Conservation (phyloP, 495 filamentous ascomycete genomes). For the Symbiotaphrina buchneri region DNA sequence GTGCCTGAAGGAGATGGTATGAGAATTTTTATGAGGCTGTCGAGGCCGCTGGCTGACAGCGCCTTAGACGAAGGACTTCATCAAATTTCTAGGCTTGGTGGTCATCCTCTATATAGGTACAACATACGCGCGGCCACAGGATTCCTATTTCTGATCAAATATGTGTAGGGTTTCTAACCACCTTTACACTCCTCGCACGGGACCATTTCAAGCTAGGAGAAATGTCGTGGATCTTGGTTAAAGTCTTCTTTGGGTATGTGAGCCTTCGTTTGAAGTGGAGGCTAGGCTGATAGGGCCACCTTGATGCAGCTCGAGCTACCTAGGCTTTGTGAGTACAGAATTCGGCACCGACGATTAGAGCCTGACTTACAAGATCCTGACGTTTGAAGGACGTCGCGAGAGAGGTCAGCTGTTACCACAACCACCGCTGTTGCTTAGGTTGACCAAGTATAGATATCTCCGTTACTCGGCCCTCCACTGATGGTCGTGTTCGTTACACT, state of each 20-base stretch:
- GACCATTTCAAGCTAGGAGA: slow-evolving; percentile 46
- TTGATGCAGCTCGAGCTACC: slow-evolving; percentile 33
- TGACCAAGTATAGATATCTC: slow-evolving; percentile 26
- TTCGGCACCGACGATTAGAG: slow-evolving; percentile 8
- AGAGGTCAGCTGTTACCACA: no score
- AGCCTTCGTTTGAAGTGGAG: slow-evolving; percentile 4
- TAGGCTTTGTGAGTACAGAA: slow-evolving; percentile 49
- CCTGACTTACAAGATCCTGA: slow-evolving; percentile 25
- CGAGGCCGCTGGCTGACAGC: slow-evolving; percentile 1
- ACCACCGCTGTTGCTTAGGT: no score
- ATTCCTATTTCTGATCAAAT: not conserved
- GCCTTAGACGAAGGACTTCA: slow-evolving; percentile 58
- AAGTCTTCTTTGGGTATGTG: slow-evolving; percentile 53
- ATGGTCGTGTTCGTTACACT: slow-evolving; percentile 71
- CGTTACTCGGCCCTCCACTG: slow-evolving; percentile 36
- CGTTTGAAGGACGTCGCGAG: slow-evolving; percentile 25
- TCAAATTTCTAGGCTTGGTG: slow-evolving; percentile 80
- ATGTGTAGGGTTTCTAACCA: slow-evolving; percentile 63
- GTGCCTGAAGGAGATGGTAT: slow-evolving; percentile 71
- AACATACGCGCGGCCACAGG: not conserved
- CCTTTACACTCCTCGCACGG: slow-evolving; percentile 71
- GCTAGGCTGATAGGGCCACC: slow-evolving; percentile 4
- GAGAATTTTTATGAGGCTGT: not conserved
- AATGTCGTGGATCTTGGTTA: slow-evolving; percentile 75
- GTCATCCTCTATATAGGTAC: slow-evolving; percentile 53